A percentile compares a stretch with the other conserved stretches of the same genome.
phyloP scores from a whole-genome alignment of 1,284 basidiomycete genomes.

The Apiotrichum domesticum region DNA sequence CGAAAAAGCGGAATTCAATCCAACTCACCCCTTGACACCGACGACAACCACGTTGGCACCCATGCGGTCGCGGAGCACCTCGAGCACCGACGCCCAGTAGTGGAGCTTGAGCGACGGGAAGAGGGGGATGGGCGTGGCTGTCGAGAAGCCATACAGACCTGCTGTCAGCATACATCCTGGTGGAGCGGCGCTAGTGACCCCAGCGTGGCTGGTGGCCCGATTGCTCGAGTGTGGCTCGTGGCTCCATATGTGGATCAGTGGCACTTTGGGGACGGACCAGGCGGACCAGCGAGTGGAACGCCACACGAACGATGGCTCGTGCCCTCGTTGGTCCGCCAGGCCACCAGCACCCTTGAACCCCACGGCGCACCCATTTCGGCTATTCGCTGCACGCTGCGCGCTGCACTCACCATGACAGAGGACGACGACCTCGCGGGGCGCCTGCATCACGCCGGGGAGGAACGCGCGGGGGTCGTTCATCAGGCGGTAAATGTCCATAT shows the following conservation, averaged over 20 bases:
- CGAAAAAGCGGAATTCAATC: neutral
- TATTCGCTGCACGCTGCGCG: neutral
- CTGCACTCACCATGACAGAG: conserved; percentile 77
- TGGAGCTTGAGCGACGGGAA: conserved; percentile 64
- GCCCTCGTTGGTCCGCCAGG: neutral
- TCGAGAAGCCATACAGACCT: conserved; percentile 92
- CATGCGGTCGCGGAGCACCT: conserved; percentile 71
- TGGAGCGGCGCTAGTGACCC: too few species aligned
- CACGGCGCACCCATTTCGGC: neutral
- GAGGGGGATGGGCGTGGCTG: conserved; percentile 65
- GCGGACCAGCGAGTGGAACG: too few species aligned
- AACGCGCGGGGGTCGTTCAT: conserved; percentile 66
- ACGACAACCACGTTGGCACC: conserved; percentile 94
- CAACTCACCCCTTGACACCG: conserved; percentile 76
- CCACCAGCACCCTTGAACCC: neutral
- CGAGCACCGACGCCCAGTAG: conserved; percentile 90
- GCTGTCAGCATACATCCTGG: neutral
- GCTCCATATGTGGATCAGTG: neutral
- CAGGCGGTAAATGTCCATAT: conserved; percentile 59
- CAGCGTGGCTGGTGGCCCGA: too few species aligned
- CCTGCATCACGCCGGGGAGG: conserved; percentile 58
- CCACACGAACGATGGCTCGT: neutral
- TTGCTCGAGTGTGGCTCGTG: neutral
- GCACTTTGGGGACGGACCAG: neutral
- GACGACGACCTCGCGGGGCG: conserved; percentile 82